phyloP scores from a whole-genome alignment of 2,329 filamentous ascomycete species.

The Fusarium sacchari region DNA sequence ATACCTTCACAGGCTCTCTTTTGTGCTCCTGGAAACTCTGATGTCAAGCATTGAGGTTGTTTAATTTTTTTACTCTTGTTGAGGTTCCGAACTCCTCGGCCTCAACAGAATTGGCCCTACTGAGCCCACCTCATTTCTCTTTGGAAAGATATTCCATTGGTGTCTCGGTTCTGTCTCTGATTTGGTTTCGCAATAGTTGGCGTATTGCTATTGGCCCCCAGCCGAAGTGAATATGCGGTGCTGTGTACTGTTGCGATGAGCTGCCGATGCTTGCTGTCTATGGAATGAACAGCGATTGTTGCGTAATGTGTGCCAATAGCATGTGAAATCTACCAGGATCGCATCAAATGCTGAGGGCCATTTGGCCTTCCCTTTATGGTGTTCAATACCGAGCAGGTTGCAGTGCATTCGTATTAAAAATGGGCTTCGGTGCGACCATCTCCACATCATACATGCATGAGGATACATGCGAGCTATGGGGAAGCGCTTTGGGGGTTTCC shows the following conservation, averaged over 20 bases:
- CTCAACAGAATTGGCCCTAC: neutral
- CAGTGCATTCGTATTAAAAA: neutral
- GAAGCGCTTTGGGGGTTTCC: neutral
- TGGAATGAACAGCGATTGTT: neutral
- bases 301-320: neutral
- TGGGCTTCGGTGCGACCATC: neutral
- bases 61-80: too few relatives aligned
- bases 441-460: neutral
- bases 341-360: neutral
- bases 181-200: too few relatives aligned
- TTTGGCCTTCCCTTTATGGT: constrained; percentile 1
- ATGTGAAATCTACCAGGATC: neutral
- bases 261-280: neutral
- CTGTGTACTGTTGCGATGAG: neutral
- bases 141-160: accelerated
- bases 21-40: accelerated
- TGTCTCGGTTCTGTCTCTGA: accelerated
- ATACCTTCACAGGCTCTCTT: too few relatives aligned
- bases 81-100: neutral
- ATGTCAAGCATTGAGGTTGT: neutral
- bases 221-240: neutral
- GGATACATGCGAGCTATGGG: neutral
- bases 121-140: neutral
- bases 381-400: neutral
- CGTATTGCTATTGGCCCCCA: too few relatives aligned